These are phyloP conservation scores for Cladophialophora bantiana DNA, from an alignment of 2,329 filamentous ascomycete genomes.

Conservation along the genomic window DNA sequence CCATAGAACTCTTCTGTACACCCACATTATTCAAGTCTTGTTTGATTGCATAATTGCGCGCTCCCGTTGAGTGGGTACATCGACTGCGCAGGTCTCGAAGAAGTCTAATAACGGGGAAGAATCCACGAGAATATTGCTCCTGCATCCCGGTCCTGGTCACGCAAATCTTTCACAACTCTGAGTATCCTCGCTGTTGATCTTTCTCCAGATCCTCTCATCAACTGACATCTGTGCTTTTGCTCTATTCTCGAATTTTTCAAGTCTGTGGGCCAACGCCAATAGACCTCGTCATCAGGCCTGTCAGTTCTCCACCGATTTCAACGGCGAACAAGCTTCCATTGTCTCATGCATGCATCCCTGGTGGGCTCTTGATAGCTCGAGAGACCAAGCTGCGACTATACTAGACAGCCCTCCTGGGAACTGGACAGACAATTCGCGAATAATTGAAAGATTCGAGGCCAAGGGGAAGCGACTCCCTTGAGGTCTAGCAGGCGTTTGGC, in stretches of 20 bases:
- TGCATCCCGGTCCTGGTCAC: background rate
- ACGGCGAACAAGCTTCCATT: background rate
- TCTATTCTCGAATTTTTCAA: slow-evolving; percentile 1
- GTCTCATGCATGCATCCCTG: background rate
- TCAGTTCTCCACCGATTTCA: background rate
- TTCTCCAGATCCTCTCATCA: background rate
- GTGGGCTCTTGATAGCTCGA: slow-evolving; percentile 3
- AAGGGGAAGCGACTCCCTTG: background rate
- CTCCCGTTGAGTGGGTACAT: background rate
- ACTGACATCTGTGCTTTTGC: background rate
- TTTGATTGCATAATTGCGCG: background rate
- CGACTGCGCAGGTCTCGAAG: background rate
- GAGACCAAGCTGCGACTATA: background rate
- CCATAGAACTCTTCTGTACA: background rate
- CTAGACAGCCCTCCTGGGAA: background rate
- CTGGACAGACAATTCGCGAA: background rate
- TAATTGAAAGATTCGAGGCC: background rate
- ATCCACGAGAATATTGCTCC: background rate
- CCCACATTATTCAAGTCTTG: background rate
- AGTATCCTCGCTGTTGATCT: background rate
- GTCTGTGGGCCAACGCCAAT: background rate
- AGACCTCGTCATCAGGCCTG: background rate
- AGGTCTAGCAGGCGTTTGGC: background rate
- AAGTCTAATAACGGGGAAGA: background rate
- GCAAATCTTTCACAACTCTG: background rate